Percentiles rank a stretch among this genome's conserved stretches.
These are phyloP conservation scores for Dillenia suffruticosa DNA, from an alignment of 164 flowering plant species.

Conservation along the genomic window DNA sequence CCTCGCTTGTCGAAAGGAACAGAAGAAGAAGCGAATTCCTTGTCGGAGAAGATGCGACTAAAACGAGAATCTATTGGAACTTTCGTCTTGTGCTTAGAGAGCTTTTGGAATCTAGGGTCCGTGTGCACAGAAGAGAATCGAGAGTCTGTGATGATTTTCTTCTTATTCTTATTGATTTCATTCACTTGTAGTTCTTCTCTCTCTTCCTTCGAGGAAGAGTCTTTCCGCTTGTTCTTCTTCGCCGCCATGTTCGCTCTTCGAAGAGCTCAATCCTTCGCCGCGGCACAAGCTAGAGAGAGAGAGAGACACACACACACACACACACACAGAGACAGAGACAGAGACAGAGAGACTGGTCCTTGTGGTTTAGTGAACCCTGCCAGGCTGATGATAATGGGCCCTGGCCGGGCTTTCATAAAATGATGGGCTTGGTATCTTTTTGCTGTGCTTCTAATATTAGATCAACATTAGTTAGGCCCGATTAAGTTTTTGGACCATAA, in stretches of 20 bases:
- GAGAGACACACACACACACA: no score
- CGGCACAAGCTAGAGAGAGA: no score
- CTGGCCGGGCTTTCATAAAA: no score
- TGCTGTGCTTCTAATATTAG: no score
- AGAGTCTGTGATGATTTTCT: constrained; percentile 41
- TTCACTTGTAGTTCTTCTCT: background rate
- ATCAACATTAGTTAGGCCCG: no score
- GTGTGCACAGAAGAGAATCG: constrained; percentile 64
- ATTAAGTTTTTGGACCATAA: no score
- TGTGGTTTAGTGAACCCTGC: no score
- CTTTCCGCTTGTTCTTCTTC: constrained; percentile 2
- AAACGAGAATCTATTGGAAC: constrained; percentile 74
- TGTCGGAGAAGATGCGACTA: constrained; percentile 47
- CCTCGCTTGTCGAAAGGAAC: constrained; percentile 80
- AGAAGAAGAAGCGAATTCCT: constrained; percentile 48
- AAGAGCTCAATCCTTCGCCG: no score
- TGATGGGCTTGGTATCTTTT: no score
- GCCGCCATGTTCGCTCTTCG: background rate
- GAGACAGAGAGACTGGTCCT: no score
- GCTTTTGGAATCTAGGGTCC: constrained; percentile 76
- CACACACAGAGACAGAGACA: no score
- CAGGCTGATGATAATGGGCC: no score
- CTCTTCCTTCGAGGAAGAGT: background rate
- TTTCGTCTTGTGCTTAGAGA: constrained; percentile 48
- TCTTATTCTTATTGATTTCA: constrained; percentile 1